These are phyloP conservation scores for Phycomyces blakesleeanus DNA, from an alignment of 192 early-diverging fungal genomes.

Conservation along the genomic window DNA sequence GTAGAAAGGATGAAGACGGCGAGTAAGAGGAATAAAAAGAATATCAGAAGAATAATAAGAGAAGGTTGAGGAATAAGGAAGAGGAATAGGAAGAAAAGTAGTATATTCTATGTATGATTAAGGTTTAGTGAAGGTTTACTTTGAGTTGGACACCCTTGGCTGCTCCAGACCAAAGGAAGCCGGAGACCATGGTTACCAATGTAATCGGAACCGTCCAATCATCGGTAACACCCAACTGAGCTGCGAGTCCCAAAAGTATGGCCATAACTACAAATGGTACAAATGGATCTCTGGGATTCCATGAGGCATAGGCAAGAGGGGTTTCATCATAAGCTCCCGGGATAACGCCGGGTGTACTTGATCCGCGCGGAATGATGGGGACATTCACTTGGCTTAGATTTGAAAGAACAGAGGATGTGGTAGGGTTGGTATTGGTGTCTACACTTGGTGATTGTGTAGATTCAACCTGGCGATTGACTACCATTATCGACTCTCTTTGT, in stretches of 20 bases:
- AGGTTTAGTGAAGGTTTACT: constrained; percentile 10
- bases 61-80: too few relatives aligned
- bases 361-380: too few relatives aligned
- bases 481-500: too few relatives aligned
- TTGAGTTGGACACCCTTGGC: constrained; percentile 29
- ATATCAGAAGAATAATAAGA: too few relatives aligned
- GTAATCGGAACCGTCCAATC: constrained; percentile 39
- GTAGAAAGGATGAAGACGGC: too few relatives aligned
- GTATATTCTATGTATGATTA: not conserved
- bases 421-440: too few relatives aligned
- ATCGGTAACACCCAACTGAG: constrained; percentile 31
- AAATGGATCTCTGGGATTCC: constrained; percentile 10
- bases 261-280: constrained; percentile 23
- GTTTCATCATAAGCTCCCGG: not conserved
- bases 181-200: constrained; percentile 28
- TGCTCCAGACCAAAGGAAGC: constrained; percentile 35
- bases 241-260: constrained; percentile 28
- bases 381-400: too few relatives aligned
- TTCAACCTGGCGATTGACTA: too few relatives aligned
- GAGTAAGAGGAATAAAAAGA: too few relatives aligned
- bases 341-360: not conserved
- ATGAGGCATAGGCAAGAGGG: not conserved
- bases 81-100: too few relatives aligned
- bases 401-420: too few relatives aligned
- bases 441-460: too few relatives aligned